Conservation (phyloP, 2,329 filamentous ascomycete genomes). For the Zalaria obscura region DNA sequence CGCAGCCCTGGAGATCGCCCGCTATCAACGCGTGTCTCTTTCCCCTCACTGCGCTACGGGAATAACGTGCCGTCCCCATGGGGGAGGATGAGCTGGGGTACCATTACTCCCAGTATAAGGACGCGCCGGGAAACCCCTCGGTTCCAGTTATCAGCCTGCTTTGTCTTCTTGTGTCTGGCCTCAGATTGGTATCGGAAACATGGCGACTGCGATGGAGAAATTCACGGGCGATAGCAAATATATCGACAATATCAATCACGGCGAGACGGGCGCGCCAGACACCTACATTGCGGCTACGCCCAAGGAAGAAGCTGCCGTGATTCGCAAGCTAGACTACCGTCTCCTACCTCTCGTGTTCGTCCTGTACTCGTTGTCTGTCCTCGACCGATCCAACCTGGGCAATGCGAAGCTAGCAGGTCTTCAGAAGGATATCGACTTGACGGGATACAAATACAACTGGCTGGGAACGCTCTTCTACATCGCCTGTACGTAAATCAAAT, state of each 20-base stretch:
- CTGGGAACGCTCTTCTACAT: slow-evolving; percentile 41
- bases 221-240: neutral
- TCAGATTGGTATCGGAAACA: neutral
- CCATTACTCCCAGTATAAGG: no score
- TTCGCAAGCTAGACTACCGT: slow-evolving; percentile 37
- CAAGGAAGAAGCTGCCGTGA: neutral
- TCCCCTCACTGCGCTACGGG: no score
- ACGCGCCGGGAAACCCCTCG: no score
- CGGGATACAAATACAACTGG: slow-evolving; percentile 32
- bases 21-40: no score
- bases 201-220: neutral
- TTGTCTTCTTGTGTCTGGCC: no score
- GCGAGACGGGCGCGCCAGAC: neutral
- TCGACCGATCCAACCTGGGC: slow-evolving; percentile 28
- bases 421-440: slow-evolving; percentile 36
- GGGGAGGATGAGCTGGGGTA: no score
- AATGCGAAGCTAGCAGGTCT: slow-evolving; percentile 49
- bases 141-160: no score
- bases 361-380: slow-evolving; percentile 43
- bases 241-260: neutral
- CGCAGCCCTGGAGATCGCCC: no score
- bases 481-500: slow-evolving; percentile 22
- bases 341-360: slow-evolving; percentile 39
- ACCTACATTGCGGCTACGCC: neutral
- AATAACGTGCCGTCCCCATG: no score